Evolutionary conservation across 2,329 filamentous ascomycete genomes (phyloP).

Genomic region (Rhytidhysteron rufulum): DNA sequence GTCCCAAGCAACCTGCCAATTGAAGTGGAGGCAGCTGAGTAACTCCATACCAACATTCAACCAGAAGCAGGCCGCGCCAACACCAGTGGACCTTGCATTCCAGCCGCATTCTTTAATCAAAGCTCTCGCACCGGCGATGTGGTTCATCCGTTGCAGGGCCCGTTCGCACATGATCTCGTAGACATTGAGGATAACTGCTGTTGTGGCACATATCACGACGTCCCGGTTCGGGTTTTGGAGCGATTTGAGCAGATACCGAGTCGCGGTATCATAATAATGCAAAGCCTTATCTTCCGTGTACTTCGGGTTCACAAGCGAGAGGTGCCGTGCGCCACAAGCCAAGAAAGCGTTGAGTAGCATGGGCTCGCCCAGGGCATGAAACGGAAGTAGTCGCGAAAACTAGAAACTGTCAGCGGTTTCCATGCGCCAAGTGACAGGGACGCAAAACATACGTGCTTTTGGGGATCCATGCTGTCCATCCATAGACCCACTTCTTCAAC

Average conservation of each 20-base stretch:
- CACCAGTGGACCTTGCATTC: slow-evolving; percentile 73
- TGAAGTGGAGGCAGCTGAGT: slow-evolving; percentile 81
- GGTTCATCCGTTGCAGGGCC: slow-evolving; percentile 77
- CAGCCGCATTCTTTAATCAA: slow-evolving; percentile 87
- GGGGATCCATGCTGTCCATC: slow-evolving; percentile 88
- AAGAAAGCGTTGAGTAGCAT: slow-evolving; percentile 88
- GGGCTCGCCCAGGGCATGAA: slow-evolving; percentile 73
- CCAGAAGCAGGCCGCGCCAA: slow-evolving; percentile 91
- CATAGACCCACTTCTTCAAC: slow-evolving; percentile 85
- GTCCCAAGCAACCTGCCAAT: slow-evolving; percentile 83
- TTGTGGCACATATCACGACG: slow-evolving; percentile 78
- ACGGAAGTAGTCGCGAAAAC: slow-evolving; percentile 81
- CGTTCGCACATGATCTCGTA: slow-evolving; percentile 90
- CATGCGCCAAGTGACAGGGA: slow-evolving; percentile 1
- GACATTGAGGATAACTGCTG: slow-evolving; percentile 83
- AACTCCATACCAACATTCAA: slow-evolving; percentile 87
- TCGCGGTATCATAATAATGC: slow-evolving; percentile 83
- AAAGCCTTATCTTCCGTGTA: slow-evolving; percentile 74
- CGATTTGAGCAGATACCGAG: slow-evolving; percentile 68
- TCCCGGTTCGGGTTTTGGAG: slow-evolving; percentile 83
- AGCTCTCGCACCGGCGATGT: slow-evolving; percentile 79
- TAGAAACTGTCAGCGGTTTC: slow-evolving; percentile 24
- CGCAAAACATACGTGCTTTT: slow-evolving; percentile 60
- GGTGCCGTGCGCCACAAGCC: slow-evolving; percentile 80
- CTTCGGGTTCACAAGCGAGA: slow-evolving; percentile 66